Conservation (phyloP, 1,284 basidiomycete species). For the Tilletiaria anomala region DNA sequence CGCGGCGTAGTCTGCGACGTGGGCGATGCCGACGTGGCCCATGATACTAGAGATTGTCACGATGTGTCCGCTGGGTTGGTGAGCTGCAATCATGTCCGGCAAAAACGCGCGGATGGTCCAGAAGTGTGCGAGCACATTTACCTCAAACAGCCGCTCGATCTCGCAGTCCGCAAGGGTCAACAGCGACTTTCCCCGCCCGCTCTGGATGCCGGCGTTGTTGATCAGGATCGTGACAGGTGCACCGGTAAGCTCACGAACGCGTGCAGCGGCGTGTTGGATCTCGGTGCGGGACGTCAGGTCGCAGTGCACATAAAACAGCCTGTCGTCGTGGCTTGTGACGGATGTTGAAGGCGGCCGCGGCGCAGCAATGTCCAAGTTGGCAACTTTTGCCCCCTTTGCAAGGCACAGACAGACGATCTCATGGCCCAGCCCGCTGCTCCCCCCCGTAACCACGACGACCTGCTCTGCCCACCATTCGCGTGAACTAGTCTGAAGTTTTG, state of each 20-base stretch:
- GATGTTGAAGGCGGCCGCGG: background rate
- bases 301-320: slow-evolving; percentile 61
- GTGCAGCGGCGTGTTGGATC: slow-evolving; percentile 56
- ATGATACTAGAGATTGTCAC: slow-evolving; percentile 56
- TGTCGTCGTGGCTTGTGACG: slow-evolving; percentile 60
- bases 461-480: background rate
- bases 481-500: too few relatives aligned
- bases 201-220: slow-evolving; percentile 91
- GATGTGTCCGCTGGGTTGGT: slow-evolving; percentile 71
- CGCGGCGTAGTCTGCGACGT: slow-evolving; percentile 40
- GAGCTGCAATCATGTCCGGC: slow-evolving; percentile 66
- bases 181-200: slow-evolving; percentile 58
- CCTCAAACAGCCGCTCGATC: slow-evolving; percentile 70
- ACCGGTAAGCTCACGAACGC: slow-evolving; percentile 58
- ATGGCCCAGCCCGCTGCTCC: background rate
- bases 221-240: slow-evolving; percentile 55
- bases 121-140: slow-evolving; percentile 77
- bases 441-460: slow-evolving; percentile 3
- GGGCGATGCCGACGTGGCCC: slow-evolving; percentile 58
- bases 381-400: slow-evolving; percentile 7
- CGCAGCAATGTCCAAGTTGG: slow-evolving; percentile 2
- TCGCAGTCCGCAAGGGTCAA: slow-evolving; percentile 64
- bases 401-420: background rate
- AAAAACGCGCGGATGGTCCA: slow-evolving; percentile 83
- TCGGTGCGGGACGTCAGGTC: slow-evolving; percentile 75